Base-by-base conservation (phyloP, 2,329 filamentous ascomycete species). In the Sarocladiaceae sp. region DNA sequence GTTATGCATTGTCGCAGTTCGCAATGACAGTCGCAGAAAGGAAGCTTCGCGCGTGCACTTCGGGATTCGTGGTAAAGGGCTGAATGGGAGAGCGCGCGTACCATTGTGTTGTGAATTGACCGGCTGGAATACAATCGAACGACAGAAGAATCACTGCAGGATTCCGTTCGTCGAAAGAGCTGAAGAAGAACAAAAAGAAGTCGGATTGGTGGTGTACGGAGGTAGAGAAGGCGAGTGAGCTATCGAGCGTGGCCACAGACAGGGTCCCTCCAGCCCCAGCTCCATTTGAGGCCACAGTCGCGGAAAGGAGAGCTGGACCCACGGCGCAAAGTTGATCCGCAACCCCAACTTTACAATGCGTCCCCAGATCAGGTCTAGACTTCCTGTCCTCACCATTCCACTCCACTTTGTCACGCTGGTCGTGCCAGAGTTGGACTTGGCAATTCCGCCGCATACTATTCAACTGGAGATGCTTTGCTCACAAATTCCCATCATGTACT, bases 211-310 rank as follows among this genome's bases (percentile, higher is more conserved):
- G 57, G 58, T 57, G 60, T 57, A 44, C 50, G 46, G 26, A 48
- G 36, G 50, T 29, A 7, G 23, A n/a, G 20, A 10, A 26, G 26
- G 23, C 15, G 26, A 48, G 15, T 28, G 25, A 31, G n/a, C 18
- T 20, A 28, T 48, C 26, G 26, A 48, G 44, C 44, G 44, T 31
- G 17, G 17, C n/a, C n/a, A 33, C 44, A 48, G 44, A 33, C 44
- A 48, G 44, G 44, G 44, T 48, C 26, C 28, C 22, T 28, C 7
- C 13, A 4, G 18, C 12, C 23, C 40, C 44, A 31, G 23, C 44
- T 11, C 57, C 60, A 69, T 66, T 71, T 71, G 64, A 73, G 70
- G 70, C 70, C 70, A 73, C 70, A 67, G 71, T 71, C 70, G 58
- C 69, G 61, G 68, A 63, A 69, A 69, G 64, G 56, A 55, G 56